Evolutionary conservation across 2,329 filamentous ascomycete genomes (phyloP), one percentile per base, ranked within the genome.

Genomic region (Colletotrichum nymphaeae): DNA sequence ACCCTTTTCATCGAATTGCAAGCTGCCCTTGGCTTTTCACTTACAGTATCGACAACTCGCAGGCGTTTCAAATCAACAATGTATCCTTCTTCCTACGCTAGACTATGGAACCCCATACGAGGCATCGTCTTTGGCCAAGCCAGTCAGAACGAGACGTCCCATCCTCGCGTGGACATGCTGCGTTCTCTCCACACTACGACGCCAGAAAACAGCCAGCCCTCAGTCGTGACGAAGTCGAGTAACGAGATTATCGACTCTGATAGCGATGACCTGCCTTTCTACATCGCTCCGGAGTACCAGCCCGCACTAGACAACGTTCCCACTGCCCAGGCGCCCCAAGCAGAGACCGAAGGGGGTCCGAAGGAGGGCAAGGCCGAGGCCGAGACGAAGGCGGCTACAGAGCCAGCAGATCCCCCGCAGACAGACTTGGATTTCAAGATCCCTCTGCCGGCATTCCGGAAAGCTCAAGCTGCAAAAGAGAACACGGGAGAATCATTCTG

Each of bases 401-500:
- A n/a, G 2, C 30, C 49, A 7, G 56, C 57, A 14, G 72, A 78
- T 5, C 82, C 83, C 7, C 85, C 86, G 0, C 76, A 79, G 42
- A 83, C 84, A 4, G 78, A 79, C 0, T 78, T 87, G 6, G 79
- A 84, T 0, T 90, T 84, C 78, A 86, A 87, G 71, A 87, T 91
- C 57, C 80, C 83, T 1, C 78, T 84, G 35, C 81, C 86, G 3
- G 72, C 83, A 24, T 90, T 90, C 73, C 78, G 82, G 5, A 82
- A 83, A 1, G 90, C 90, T 1, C 87, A 85, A 73, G 78, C 82
- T 5, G 87, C 88, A 1, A 76, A 81, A 0, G 76, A 81, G 5
- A 88, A 84, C 11, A 83, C 85, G 0, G 78, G 82, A 1, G 82
- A 82, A 60, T 92, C 90, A 0, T 94, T 86, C 79, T 97, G 93